A percentile compares a stretch with the other conserved stretches of the same genome.
Evolutionary conservation across 805 yeast species (phyloP).

Genomic region (Debaryomyces castellii): DNA sequence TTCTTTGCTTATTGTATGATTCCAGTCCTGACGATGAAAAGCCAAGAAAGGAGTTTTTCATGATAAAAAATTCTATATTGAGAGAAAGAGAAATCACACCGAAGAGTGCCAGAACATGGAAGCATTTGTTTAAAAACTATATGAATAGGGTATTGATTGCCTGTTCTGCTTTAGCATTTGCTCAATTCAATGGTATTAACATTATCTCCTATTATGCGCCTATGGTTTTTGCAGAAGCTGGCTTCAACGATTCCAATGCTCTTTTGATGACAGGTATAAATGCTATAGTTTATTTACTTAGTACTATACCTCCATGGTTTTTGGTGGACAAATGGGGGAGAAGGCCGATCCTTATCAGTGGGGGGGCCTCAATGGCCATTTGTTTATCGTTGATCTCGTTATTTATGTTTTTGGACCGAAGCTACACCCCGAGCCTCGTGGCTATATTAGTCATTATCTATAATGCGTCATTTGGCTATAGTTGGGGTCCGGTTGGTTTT

Average conservation of each 20-base stretch:
- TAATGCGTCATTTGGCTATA: constrained; percentile 44
- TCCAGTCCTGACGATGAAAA: constrained; percentile 29
- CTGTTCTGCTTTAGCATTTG: constrained; percentile 44
- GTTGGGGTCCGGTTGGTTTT: constrained; percentile 49
- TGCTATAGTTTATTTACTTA: constrained; percentile 35
- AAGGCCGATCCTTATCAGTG: constrained; percentile 42
- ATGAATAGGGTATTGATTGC: constrained; percentile 34
- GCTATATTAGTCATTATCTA: constrained; percentile 41
- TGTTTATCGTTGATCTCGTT: constrained; percentile 34
- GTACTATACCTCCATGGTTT: constrained; percentile 47
- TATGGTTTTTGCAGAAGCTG: constrained; percentile 49
- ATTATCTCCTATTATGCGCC: constrained; percentile 60
- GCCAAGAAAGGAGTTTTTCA: constrained; percentile 43
- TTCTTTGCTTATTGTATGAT: constrained; percentile 24
- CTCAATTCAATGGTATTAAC: constrained; percentile 55
- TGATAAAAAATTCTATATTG: constrained; percentile 46
- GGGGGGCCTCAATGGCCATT: constrained; percentile 39
- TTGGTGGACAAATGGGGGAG: constrained; percentile 47
- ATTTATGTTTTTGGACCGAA: constrained; percentile 30
- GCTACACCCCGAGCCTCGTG: constrained; percentile 37
- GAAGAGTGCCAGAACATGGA: constrained; percentile 40
- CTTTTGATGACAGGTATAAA: constrained; percentile 46
- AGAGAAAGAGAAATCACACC: constrained; percentile 39
- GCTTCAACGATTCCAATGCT: constrained; percentile 42
- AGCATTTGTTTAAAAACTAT: constrained; percentile 40